A percentile compares a stretch with the other conserved stretches of the same genome.
Conservation (phyloP, 1,284 basidiomycete species). For the Pseudomicrostroma phylloplanum region DNA sequence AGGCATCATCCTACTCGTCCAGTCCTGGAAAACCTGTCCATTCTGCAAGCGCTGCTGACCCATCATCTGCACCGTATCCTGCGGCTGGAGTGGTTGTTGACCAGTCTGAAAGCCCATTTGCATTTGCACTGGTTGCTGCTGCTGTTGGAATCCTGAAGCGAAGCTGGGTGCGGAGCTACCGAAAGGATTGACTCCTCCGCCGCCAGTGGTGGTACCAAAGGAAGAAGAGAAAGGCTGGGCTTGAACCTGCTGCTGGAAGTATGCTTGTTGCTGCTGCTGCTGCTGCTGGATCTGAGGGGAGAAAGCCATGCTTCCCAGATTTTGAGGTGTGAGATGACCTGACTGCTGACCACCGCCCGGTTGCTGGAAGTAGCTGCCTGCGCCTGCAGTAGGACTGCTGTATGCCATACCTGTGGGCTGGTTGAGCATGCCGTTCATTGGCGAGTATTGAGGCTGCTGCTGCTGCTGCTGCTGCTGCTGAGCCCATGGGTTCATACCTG, state of each 20-base stretch:
- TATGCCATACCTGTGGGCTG: too few relatives aligned
- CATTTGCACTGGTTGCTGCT: not conserved
- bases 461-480: conserved; percentile 3
- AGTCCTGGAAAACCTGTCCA: conserved; percentile 4
- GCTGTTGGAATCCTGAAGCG: not conserved
- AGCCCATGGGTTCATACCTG: not conserved
- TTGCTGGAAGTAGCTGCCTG: not conserved
- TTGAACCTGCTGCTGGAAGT: not conserved
- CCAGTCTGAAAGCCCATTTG: not conserved
- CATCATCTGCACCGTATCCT: not conserved
- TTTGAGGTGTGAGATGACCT: not conserved
- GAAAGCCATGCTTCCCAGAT: conserved; percentile 6
- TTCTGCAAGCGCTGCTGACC: not conserved
- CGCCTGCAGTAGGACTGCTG: not conserved
- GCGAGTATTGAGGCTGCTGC: not conserved
- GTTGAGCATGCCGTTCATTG: not conserved
- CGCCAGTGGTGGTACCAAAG: not conserved
- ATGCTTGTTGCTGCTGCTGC: not conserved
- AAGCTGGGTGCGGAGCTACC: not conserved
- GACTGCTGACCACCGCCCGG: not conserved
- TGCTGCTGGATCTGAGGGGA: not conserved
- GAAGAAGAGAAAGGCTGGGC: not conserved
- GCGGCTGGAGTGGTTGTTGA: not conserved
- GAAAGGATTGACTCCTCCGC: not conserved
- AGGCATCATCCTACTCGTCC: conserved; percentile 4